Conservation (phyloP, 495 filamentous ascomycete genomes). For the Cercophora samala region DNA sequence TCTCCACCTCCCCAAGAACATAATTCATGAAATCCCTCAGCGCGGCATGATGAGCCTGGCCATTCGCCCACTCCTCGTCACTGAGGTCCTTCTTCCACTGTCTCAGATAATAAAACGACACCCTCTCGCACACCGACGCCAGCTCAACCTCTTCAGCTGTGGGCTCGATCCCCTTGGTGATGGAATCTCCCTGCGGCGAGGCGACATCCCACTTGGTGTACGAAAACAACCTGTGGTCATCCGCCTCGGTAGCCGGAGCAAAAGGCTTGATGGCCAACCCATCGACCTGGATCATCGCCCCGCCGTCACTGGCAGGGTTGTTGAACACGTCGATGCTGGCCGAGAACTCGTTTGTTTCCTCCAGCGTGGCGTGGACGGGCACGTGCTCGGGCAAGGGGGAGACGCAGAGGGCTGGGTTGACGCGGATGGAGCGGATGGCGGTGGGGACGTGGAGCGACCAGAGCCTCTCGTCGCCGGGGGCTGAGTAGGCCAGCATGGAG, state of each 20-base stretch:
- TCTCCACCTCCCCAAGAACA: slow-evolving; percentile 3
- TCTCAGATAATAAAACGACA: background rate
- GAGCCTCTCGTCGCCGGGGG: slow-evolving; percentile 26
- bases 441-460: slow-evolving; percentile 27
- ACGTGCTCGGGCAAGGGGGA: slow-evolving; percentile 25
- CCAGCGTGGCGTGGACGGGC: background rate
- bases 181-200: background rate
- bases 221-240: background rate
- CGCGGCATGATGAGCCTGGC: slow-evolving; percentile 14
- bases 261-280: background rate
- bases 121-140: background rate
- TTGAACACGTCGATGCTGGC: no score
- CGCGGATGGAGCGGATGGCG: slow-evolving; percentile 16
- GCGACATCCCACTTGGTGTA: background rate
- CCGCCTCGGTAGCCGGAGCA: background rate
- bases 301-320: background rate
- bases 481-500: slow-evolving; percentile 24
- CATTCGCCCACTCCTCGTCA: slow-evolving; percentile 3
- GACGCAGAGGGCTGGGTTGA: slow-evolving; percentile 20
- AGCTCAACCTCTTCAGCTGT: background rate
- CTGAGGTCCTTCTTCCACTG: background rate
- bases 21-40: slow-evolving; percentile 17
- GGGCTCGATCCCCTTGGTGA: slow-evolving; percentile 8
- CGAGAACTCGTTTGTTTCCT: no score
- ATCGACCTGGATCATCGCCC: background rate